Evolutionary conservation across 495 filamentous ascomycete species (phyloP).

Genomic region (Aspergillus incahuasiensis): DNA sequence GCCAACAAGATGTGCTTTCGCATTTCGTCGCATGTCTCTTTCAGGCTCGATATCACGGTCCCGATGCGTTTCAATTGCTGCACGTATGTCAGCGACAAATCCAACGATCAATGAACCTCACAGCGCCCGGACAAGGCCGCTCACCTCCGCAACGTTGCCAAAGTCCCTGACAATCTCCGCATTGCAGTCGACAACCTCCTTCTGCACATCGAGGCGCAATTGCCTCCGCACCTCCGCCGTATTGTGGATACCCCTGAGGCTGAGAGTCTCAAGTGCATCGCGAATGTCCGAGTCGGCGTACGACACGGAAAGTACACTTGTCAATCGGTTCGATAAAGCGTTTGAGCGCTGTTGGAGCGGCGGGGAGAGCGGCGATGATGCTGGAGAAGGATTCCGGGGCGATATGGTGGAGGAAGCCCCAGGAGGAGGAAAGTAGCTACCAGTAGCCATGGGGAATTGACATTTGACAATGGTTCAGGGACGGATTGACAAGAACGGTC

Average conservation of each 20-base stretch:
- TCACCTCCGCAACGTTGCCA: slow-evolving; percentile 83
- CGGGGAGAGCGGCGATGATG: slow-evolving; percentile 31
- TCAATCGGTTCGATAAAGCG: slow-evolving; percentile 70
- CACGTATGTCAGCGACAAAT: background rate
- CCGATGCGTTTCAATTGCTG: slow-evolving; percentile 89
- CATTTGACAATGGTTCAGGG: slow-evolving; percentile 4
- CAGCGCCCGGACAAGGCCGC: background rate
- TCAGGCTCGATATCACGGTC: slow-evolving; percentile 68
- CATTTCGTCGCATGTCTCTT: slow-evolving; percentile 78
- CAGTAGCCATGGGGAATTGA: slow-evolving; percentile 30
- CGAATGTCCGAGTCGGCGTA: slow-evolving; percentile 91
- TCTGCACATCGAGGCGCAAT: slow-evolving; percentile 79
- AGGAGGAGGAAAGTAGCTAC: slow-evolving; percentile 35
- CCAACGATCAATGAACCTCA: background rate
- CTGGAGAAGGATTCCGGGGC: slow-evolving; percentile 20
- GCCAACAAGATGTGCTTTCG: slow-evolving; percentile 69
- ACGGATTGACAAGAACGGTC: background rate
- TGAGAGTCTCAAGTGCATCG: slow-evolving; percentile 74
- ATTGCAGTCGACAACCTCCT: slow-evolving; percentile 91
- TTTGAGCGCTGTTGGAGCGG: slow-evolving; percentile 45
- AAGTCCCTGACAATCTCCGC: slow-evolving; percentile 87
- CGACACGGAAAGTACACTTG: slow-evolving; percentile 81
- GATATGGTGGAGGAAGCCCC: slow-evolving; percentile 21
- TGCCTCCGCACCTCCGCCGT: slow-evolving; percentile 74
- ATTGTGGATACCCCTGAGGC: slow-evolving; percentile 66